These are phyloP conservation scores for Hyaloperonospora brassicae DNA, from an alignment of 352 stramenopile species.

Conservation along the genomic window DNA sequence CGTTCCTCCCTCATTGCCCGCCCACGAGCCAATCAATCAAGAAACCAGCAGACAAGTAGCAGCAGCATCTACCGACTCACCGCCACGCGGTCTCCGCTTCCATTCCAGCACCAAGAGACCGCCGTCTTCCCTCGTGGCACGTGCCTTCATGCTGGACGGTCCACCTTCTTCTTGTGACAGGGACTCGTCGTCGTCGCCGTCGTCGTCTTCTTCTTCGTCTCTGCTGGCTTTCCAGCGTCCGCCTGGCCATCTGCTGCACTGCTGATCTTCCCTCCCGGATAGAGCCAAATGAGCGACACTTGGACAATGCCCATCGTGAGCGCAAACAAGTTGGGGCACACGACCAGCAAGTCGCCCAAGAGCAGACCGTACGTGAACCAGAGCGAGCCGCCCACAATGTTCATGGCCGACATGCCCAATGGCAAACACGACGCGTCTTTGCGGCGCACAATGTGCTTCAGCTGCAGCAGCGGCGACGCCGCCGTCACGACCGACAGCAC, in stretches of 20 bases:
- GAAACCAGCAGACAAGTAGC: too few relatives aligned
- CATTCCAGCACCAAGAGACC: too few relatives aligned
- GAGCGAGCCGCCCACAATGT: conserved; percentile 48
- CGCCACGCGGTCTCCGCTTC: too few relatives aligned
- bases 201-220: too few relatives aligned
- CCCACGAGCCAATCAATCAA: too few relatives aligned
- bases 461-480: conserved; percentile 55
- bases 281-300: conserved; percentile 54
- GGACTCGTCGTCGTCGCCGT: conserved; percentile 14
- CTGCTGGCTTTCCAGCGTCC: conserved; percentile 10
- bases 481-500: conserved; percentile 65
- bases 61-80: too few relatives aligned
- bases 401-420: conserved; percentile 77
- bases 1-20: too few relatives aligned
- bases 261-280: conserved; percentile 31
- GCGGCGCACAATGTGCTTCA: conserved; percentile 53
- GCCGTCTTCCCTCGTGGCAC: background rate
- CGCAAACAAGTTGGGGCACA: conserved; percentile 61
- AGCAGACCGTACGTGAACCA: conserved; percentile 70
- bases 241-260: conserved; percentile 9
- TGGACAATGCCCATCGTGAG: conserved; percentile 67
- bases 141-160: conserved; percentile 19
- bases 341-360: conserved; percentile 49
- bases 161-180: conserved; percentile 21
- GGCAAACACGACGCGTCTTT: conserved; percentile 65